Base-by-base conservation (phyloP, 176 grass and related monocot genomes). In the Thinopyrum elongatum region DNA sequence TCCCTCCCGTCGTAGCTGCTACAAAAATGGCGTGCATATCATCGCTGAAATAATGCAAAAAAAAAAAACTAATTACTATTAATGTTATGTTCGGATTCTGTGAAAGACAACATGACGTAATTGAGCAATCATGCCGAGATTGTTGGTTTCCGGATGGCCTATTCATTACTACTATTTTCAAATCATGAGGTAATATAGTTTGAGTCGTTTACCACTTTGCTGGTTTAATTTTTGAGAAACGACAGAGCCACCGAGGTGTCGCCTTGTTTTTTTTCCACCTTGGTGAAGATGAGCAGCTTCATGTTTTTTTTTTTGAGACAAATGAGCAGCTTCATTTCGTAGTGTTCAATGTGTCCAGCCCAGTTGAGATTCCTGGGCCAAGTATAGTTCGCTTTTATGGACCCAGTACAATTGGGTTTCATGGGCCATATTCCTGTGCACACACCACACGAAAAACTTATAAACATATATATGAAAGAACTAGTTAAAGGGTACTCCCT, bases 21-120 rank as follows among this genome's bases (percentile, higher is more conserved):
- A 68, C 44, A 63, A 69, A 84, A 87, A 81, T 39, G 35, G 47
- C 15, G 38, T 38, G 68, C 85, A 81, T 81, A 29, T 84, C 76
- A 47, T 35, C 60, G 51, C 51, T 74, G 29, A 42, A 41, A 87
- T 80, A 81, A 80, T 36, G 12, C 33, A 39, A 26, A 67, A 22
- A 71, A 74, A 74, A 84, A 87, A 33, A 62, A 68, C 75, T 57
- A 60, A 73, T 76, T 69, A 46, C 58, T 21, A n/a, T 44, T 21
- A 16, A 76, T 65, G 75, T 25, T 30, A 17, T 39, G 33, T 38
- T 84, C 36, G 10, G 60, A 68, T 90, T 90, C 60, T 46, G 27
- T n/a, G 44, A 44, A 70, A 62, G 47, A 6, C 47, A 51, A 17
- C 34, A 61, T 69, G 35, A 80, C 8, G 59, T 80, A 61, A 67